These are phyloP conservation scores for Annulohypoxylon moriforme DNA, from an alignment of 495 filamentous ascomycete genomes.

Conservation along the genomic window DNA sequence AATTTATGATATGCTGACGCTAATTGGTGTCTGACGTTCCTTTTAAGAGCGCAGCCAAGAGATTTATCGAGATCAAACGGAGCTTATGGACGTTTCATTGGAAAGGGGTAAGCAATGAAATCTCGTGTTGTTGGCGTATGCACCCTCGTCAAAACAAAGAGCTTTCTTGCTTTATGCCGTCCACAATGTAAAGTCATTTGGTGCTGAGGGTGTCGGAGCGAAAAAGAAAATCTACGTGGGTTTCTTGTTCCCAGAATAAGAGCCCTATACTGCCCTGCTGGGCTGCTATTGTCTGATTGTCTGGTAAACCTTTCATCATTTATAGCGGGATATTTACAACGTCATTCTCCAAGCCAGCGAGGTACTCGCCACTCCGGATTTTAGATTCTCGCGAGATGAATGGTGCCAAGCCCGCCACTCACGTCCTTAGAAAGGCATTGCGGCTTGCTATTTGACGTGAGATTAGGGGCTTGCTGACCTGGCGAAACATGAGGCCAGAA, in stretches of 20 bases:
- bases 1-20: neutral
- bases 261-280: neutral
- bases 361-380: neutral
- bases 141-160: conserved; percentile 16
- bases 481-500: neutral
- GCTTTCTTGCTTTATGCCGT: conserved; percentile 8
- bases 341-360: neutral
- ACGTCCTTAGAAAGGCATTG: neutral
- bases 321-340: neutral
- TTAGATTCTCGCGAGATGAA: neutral
- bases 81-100: neutral
- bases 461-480: neutral
- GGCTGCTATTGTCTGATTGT: neutral
- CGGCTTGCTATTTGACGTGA: neutral
- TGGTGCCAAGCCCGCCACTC: neutral
- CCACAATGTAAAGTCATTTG: neutral
- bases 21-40: neutral
- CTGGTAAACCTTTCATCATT: neutral
- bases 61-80: neutral
- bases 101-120: neutral
- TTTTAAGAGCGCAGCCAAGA: neutral
- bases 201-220: neutral
- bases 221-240: neutral
- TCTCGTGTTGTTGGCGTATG: neutral
- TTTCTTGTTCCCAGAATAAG: neutral